Evolutionary conservation across 2,329 filamentous ascomycete genomes (phyloP).

Genomic region (Verticillium zaregamsianum): DNA sequence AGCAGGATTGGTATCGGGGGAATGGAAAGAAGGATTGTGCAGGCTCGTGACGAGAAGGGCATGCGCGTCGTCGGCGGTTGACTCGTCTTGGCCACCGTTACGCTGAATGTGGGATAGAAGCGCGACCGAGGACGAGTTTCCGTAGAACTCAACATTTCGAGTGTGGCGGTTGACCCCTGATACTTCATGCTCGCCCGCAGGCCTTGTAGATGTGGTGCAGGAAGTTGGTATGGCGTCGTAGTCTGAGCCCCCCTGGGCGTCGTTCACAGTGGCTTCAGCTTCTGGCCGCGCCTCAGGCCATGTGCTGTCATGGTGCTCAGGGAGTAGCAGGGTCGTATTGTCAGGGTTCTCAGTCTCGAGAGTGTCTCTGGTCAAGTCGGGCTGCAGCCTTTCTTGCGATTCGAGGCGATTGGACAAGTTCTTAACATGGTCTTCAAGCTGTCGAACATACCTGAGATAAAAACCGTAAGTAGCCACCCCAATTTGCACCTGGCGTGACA

Average conservation of each 20-base stretch:
- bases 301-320: not conserved
- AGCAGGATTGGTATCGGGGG: constrained; percentile 9
- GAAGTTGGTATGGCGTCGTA: constrained; percentile 14
- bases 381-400: not conserved
- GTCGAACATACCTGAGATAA: constrained; percentile 16
- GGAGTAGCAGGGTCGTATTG: not conserved
- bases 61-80: constrained; percentile 22
- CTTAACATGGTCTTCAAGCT: constrained; percentile 18
- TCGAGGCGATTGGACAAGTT: constrained; percentile 6
- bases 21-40: constrained; percentile 40
- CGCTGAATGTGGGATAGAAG: constrained; percentile 36
- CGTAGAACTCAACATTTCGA: constrained; percentile 41
- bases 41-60: constrained; percentile 33
- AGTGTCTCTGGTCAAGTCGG: not conserved
- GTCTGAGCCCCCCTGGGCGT: constrained; percentile 5
- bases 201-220: constrained; percentile 17
- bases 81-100: constrained; percentile 15
- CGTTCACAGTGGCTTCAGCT: not conserved
- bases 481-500: not conserved
- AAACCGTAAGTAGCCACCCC: not conserved
- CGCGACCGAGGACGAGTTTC: constrained; percentile 42
- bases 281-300: not conserved
- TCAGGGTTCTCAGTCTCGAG: not conserved
- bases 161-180: constrained; percentile 40
- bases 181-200: constrained; percentile 30